Base-by-base conservation (phyloP, 2,329 filamentous ascomycete species). In the Plectosphaerella cucumerina region DNA sequence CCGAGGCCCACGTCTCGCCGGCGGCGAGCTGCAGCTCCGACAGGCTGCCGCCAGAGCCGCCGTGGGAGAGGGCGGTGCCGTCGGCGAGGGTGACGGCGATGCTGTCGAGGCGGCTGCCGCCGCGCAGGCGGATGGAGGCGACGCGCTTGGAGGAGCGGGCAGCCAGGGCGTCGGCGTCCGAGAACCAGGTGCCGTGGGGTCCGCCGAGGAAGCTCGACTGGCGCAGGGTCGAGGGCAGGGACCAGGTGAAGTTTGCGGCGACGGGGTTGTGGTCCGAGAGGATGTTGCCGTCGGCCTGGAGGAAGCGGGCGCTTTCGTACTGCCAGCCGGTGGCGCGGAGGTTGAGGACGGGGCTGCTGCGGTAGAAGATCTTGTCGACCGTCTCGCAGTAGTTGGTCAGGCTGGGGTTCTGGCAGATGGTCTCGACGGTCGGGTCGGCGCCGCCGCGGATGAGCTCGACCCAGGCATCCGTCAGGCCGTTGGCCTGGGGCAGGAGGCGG, bases 301-400 rank as follows among this genome's bases (percentile, higher is more conserved):
- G 64, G 67, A 87, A 88, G 58, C 71, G 72, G 43, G 60, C 58
- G 43, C 77, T 74, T 12, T 75, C 78, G 62, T 87, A 87, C 58
- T 68, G 70, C 62, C 79, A 85, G 20, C 61, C 62, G 1, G 69
- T 76, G 0, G 80, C 78, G 1, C 61, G 56, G 3, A 85, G 69
- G 26, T 59, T 61, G 5, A 82, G 56, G 4, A 75, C 57, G n/a
- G 71, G 59, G 17, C 72, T 74, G 31, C 73, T 72, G 35, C 82
- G 77, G 68, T 81, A 86, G 58, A 85, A 78, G 44, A 85, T 70
- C 67, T 87, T 88, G 66, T 87, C 85, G 35, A 87, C 82, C 3
- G 77, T 81, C 68, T 88, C 85, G 65, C 85, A 88, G 5, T 65
- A 62, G 59, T 73, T 73, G 44, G 66, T 73, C 1, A 70, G 69